Base-by-base conservation (phyloP, 108 stramenopile genomes). In the Fistulifera solaris region DNA sequence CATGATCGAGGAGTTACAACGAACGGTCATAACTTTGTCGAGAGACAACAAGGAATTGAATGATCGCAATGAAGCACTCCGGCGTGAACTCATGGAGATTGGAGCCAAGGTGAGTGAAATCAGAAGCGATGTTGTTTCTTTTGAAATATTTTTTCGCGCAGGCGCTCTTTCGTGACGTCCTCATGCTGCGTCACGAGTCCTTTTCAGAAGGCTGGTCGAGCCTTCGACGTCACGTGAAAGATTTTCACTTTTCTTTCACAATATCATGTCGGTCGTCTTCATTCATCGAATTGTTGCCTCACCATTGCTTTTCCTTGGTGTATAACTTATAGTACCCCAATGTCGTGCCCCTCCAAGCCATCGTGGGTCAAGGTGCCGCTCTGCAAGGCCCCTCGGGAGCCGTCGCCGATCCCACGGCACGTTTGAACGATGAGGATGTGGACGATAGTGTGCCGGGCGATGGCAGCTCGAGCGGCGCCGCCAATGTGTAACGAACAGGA, bases 1-100 rank as follows among this genome's bases (percentile, higher is more conserved):
- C 39, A 84, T 87, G 85, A 87, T 94, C 56, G 92, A 94, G 60
- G 87, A 89, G 48, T 64, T 94, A 25, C 87, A 94, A 54, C 3
- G 31, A 8, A 86, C 85, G 16, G 88, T 94, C 58, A 89, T 89
- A 52, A 74, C 81, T 6, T 54, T 94, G 0, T 76, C 79, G 26
- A 54, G 80, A 35, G 92, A 94, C 45, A 89, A 93, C 59, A 86
- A 85, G 65, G 83, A 89, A 13, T 60, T 93, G 58, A 86, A 84
- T 64, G 83, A 82, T 25, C 38, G 85, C 31, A 88, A 93, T 59
- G 87, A 89, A 28, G 25, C 40, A 0, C 59, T 93, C 55, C 58
- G 84, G 47, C 51, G 75, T n/a, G 31, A 35, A 40, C 62, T 91
- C 26, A 66, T 86, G 60, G 89, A 87, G 42, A 77, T 91, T 58